These are phyloP conservation scores for Chrysophaeum taylorii DNA, from an alignment of 352 stramenopile species.

Conservation along the genomic window DNA sequence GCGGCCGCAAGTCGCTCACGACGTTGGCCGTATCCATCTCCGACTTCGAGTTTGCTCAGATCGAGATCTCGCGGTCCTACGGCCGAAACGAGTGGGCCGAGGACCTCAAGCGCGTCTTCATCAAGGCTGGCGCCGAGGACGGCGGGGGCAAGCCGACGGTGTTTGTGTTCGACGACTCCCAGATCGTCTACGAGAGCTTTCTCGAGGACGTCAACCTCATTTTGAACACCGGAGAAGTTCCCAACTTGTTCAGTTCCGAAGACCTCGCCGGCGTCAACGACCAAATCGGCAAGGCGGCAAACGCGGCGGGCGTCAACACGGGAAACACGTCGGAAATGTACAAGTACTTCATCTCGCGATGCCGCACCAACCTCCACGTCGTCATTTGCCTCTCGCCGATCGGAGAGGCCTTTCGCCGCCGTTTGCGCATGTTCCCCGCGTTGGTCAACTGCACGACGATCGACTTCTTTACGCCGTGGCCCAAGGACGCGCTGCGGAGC, in stretches of 20 bases:
- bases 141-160: slow-evolving; percentile 71
- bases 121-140: slow-evolving; percentile 52
- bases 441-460: slow-evolving; percentile 92
- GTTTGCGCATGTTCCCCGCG: slow-evolving; percentile 86
- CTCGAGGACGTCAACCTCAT: slow-evolving; percentile 83
- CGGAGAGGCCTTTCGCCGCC: slow-evolving; percentile 75
- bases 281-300: slow-evolving; percentile 19
- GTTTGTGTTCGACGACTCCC: slow-evolving; percentile 81
- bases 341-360: slow-evolving; percentile 62
- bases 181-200: slow-evolving; percentile 80
- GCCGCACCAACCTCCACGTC: slow-evolving; percentile 80
- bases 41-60: slow-evolving; percentile 84
- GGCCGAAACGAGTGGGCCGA: slow-evolving; percentile 76
- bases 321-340: slow-evolving; percentile 13
- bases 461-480: slow-evolving; percentile 91
- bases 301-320: slow-evolving; percentile 28
- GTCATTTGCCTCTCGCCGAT: slow-evolving; percentile 82
- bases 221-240: slow-evolving; percentile 79
- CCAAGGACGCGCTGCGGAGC: slow-evolving; percentile 74
- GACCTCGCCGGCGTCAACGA: slow-evolving; percentile 74
- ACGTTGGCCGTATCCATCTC: slow-evolving; percentile 81
- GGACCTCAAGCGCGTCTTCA: slow-evolving; percentile 72
- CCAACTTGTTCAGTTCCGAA: slow-evolving; percentile 75
- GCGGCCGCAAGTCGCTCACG: slow-evolving; percentile 77
- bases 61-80: slow-evolving; percentile 89